Percentiles rank a stretch among this genome's conserved stretches.
phyloP scores from a whole-genome alignment of 352 stramenopile species.

The Albugo laibachii region DNA sequence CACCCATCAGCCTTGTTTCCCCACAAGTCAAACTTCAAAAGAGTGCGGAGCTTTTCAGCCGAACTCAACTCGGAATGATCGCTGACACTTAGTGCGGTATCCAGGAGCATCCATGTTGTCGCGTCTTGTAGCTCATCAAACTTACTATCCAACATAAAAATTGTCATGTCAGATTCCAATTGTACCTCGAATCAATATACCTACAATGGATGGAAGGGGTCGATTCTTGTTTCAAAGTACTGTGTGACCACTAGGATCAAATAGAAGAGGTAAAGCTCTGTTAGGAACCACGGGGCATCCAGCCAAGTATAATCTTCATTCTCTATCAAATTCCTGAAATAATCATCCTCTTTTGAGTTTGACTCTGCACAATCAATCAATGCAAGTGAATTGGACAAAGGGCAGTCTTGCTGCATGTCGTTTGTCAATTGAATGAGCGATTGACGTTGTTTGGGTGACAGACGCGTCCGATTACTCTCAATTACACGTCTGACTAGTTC shows the following conservation, averaged over 20 bases:
- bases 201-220: conserved; percentile 39
- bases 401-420: conserved; percentile 19
- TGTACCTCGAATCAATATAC: neutral
- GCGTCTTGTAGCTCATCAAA: conserved; percentile 23
- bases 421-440: conserved; percentile 21
- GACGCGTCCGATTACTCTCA: conserved; percentile 1
- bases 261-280: conserved; percentile 61
- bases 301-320: conserved; percentile 40
- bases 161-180: neutral
- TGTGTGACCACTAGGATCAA: conserved; percentile 34
- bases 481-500: too few species aligned
- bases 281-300: conserved; percentile 49
- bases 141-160: conserved; percentile 18
- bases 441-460: conserved; percentile 15
- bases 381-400: conserved; percentile 23
- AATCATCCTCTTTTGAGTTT: conserved; percentile 16
- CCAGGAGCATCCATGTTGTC: conserved; percentile 32
- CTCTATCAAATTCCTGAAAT: conserved; percentile 25
- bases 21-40: conserved; percentile 57
- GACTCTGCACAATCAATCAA: conserved; percentile 12
- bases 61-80: conserved; percentile 7
- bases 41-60: conserved; percentile 19
- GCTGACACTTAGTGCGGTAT: conserved; percentile 18
- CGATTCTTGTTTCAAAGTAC: conserved; percentile 33
- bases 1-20: conserved; percentile 60